Evolutionary conservation across 129 eudicot species (phyloP), one percentile per base, ranked within the genome.

Genomic region (Flaveria trinervia): DNA sequence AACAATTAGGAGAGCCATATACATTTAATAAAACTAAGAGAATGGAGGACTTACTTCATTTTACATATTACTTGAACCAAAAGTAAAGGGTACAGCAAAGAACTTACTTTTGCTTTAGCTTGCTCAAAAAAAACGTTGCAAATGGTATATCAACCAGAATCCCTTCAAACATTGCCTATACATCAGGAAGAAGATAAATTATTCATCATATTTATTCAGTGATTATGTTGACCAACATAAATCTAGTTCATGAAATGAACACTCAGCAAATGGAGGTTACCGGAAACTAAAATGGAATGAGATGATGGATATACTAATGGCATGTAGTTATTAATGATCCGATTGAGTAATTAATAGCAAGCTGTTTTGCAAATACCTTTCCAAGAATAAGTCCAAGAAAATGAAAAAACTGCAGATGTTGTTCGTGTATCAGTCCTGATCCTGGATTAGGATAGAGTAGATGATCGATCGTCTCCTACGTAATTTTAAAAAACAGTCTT

Each of bases 381-480:
- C 96, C 98, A 68, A 93, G 97, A 81, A 93, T 74, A 70, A 91
- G 84, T 68, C 98, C 98, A 71, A 93, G 93, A 82, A 93, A 93
- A 82, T 91, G 96, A 72, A 93, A 93, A 79, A 68, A 91, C 84
- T 93, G 93, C 77, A 91, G 96, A 83, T 93, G 98, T 71, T 91
- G 97, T 56, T 93, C 98, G 43, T 93, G 98, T 56, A 93, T 79
- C 86, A 91, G 81, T 78, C 91, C 96, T 56, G 98, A 93, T 74
- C 93, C 98, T 77, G 98, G 98, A 84, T 93, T 93, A 16, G 98
- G 98, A 80, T 93, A 93, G 70, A 93, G 97, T 25, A 93, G 96
- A 80, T 93, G 98, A 82, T 91, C 96, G 16, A 85, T 80, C 12
- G 98, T 90, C 86, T 93, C 98, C 98, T 93, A 81, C 50, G 43